Evolutionary conservation across 495 filamentous ascomycete species (phyloP), one percentile per base, ranked within the genome.

Genomic region (Chaetomium tenue): DNA sequence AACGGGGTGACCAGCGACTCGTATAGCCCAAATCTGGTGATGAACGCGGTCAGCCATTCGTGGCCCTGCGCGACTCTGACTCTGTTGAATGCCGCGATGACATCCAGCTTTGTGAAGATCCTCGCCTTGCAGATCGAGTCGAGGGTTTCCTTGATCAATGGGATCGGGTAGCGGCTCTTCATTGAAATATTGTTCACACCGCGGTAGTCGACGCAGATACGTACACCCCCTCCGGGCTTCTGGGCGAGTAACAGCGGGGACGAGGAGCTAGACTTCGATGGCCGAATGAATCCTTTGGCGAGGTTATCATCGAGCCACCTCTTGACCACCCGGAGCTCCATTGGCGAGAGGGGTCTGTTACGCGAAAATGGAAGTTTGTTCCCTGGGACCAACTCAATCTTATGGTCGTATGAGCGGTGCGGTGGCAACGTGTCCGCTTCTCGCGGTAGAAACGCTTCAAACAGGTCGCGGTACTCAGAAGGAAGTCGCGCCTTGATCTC

Each of bases 71-170:
- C 16, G 7, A 56, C 13, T 8, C 33, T 5, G 18, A 56, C 16
- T 1, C 53, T 22, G 16, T 56, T 37, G n/a, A 56, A n/a, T n/a
- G n/a, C n/a, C n/a, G n/a, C n/a, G n/a, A n/a, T n/a, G n/a, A n/a
- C n/a, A n/a, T n/a, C n/a, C 11, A 56, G 33, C n/a, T 56, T 56
- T 2, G 53, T 56, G 20, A 39, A 56, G 8, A 56, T 16, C 30
- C 25, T n/a, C 33, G 33, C 33, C 42, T 39, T n/a, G 33, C 30
- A n/a, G 11, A 56, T 26, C 18, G 50, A 26, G 25, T 53, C 23
- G 13, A 53, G 50, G n/a, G 50, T 53, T 16, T 53, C 50, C 42
- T n/a, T 13, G 42, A 46, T 46, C 42, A 46, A 16, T 13, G 42
- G 42, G 18, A 46, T 46, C 12, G 42, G 42, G 16, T 46, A 46